Conservation (phyloP, 2,329 filamentous ascomycete species). For the Dothideomycetes sp. region DNA sequence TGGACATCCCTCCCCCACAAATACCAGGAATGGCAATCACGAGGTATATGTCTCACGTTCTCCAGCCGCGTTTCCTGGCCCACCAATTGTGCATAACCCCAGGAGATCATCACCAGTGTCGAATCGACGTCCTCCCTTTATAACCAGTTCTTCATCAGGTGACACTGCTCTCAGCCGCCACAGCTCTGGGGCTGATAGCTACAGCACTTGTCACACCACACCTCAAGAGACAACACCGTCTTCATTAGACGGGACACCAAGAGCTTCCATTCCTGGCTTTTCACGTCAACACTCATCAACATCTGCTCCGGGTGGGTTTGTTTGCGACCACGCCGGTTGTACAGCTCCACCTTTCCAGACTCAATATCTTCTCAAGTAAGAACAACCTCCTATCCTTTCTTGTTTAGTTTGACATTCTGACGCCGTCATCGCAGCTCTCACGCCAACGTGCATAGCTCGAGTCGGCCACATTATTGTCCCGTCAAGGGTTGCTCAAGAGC, state of each 20-base stretch:
- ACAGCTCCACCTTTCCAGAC: slow-evolving; percentile 68
- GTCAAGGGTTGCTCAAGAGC: slow-evolving; percentile 48
- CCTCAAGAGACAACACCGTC: slow-evolving; percentile 25
- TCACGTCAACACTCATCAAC: slow-evolving; percentile 22
- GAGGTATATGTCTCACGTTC: slow-evolving; percentile 14
- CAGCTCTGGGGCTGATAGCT: slow-evolving; percentile 23
- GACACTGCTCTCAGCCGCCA: slow-evolving; percentile 23
- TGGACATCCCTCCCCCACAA: slow-evolving; percentile 15
- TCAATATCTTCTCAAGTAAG: slow-evolving; percentile 63
- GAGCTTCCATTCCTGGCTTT: slow-evolving; percentile 17
- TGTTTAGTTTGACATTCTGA: too few relatives aligned
- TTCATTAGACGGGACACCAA: slow-evolving; percentile 22
- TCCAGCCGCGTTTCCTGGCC: slow-evolving; percentile 9
- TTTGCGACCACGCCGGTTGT: slow-evolving; percentile 56
- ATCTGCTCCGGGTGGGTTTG: slow-evolving; percentile 29
- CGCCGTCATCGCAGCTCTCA: slow-evolving; percentile 61
- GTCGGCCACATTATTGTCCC: slow-evolving; percentile 55
- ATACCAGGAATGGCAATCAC: slow-evolving; percentile 8
- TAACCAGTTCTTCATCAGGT: slow-evolving; percentile 21
- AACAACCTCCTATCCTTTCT: too few relatives aligned
- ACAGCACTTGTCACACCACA: slow-evolving; percentile 29
- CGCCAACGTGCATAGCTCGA: slow-evolving; percentile 57
- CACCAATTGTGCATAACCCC: slow-evolving; percentile 3
- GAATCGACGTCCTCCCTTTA: slow-evolving; percentile 7
- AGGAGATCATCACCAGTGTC: slow-evolving; percentile 10